Evolutionary conservation across 768 basidiomycete genomes (phyloP).

Genomic region (Russula griseocarnosa): DNA sequence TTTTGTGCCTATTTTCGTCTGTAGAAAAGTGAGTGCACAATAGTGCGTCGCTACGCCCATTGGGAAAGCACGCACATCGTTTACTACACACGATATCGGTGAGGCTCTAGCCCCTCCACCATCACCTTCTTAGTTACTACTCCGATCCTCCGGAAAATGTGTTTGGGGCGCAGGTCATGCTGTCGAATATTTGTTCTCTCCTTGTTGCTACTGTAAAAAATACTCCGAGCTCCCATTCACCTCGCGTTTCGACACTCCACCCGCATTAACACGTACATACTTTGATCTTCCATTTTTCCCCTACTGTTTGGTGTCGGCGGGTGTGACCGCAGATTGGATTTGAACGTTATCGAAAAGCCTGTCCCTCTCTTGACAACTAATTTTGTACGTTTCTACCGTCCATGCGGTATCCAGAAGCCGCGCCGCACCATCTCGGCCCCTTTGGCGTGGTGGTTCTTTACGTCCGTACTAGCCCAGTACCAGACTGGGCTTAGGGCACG

Average conservation of each 20-base stretch:
- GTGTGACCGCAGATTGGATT: neutral
- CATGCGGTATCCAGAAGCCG: neutral
- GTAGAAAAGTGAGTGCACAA: conserved; percentile 44
- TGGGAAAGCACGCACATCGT: neutral
- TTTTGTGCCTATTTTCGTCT: too few relatives aligned
- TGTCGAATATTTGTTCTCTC: neutral
- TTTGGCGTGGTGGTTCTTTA: neutral
- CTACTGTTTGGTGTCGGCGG: neutral
- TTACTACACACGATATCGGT: neutral
- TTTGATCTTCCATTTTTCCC: neutral
- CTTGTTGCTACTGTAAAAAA: neutral
- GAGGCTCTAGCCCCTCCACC: neutral
- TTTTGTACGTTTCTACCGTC: neutral
- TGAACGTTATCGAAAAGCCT: neutral
- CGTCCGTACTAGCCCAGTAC: neutral
- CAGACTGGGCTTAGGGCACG: neutral
- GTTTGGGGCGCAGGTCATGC: neutral
- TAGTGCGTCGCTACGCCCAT: conserved; percentile 7
- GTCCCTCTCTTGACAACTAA: neutral
- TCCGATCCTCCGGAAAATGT: neutral
- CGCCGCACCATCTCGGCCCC: neutral
- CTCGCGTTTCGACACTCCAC: neutral
- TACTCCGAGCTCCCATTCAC: too few relatives aligned
- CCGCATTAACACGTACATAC: neutral
- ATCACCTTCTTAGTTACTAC: neutral